phyloP scores from a whole-genome alignment of 805 yeast species.

The Maudiozyma turicensis region DNA sequence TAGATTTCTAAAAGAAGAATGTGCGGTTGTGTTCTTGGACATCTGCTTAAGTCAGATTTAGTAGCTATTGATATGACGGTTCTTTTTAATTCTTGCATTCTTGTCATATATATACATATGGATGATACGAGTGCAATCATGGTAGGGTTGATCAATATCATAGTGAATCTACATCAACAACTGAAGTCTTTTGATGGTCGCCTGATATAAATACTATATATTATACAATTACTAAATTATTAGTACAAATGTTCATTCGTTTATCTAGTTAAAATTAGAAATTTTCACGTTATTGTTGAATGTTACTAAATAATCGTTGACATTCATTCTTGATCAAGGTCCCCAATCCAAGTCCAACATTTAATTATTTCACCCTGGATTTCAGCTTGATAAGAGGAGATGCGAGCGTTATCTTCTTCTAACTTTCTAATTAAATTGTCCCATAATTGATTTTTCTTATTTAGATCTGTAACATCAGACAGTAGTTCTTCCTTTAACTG shows the following conservation, averaged over 20 bases:
- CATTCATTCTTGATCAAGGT: background rate
- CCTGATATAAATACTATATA: background rate
- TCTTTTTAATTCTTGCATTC: too few species aligned
- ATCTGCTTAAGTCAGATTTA: too few species aligned
- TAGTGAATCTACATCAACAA: too few species aligned
- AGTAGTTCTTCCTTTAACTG: slow-evolving; percentile 59
- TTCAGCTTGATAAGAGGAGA: slow-evolving; percentile 52
- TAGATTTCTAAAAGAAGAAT: too few species aligned
- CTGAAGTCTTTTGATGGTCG: background rate
- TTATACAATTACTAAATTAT: background rate
- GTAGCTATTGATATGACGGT: too few species aligned
- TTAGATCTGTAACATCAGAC: slow-evolving; percentile 16
- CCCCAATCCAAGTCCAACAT: slow-evolving; percentile 71
- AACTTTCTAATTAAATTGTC: slow-evolving; percentile 40
- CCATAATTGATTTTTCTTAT: slow-evolving; percentile 44
- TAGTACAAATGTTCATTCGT: background rate
- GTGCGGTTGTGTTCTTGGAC: too few species aligned
- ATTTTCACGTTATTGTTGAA: too few species aligned
- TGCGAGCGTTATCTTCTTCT: slow-evolving; percentile 43
- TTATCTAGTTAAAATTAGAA: too few species aligned
- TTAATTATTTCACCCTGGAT: slow-evolving; percentile 74
- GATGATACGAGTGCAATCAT: too few species aligned
- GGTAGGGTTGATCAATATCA: too few species aligned
- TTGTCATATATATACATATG: too few species aligned
- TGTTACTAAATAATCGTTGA: background rate